Evolutionary conservation across 2,329 filamentous ascomycete genomes (phyloP).

Genomic region (Albophoma yamanashiensis): DNA sequence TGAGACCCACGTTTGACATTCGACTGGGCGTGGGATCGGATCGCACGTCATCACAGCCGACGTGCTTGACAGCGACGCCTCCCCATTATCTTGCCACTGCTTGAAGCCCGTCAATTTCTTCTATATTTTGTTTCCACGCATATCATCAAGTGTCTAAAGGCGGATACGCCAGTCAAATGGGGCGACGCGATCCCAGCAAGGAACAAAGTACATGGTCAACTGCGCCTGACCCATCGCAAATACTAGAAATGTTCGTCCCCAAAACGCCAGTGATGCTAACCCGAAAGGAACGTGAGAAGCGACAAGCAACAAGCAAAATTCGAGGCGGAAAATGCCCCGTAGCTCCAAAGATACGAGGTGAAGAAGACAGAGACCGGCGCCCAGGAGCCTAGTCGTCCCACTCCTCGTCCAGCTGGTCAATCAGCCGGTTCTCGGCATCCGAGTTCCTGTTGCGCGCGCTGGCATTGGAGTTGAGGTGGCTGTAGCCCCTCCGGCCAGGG

Average conservation of each 20-base stretch:
- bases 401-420: slow-evolving; percentile 93
- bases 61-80: neutral
- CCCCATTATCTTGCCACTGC: neutral
- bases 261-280: neutral
- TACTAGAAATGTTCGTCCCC: neutral
- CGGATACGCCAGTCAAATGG: neutral
- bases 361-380: neutral
- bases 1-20: neutral
- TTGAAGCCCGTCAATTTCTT: neutral
- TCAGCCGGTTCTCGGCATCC: slow-evolving; percentile 87
- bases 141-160: neutral
- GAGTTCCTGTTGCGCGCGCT: slow-evolving; percentile 36
- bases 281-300: neutral
- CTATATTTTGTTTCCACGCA: too few relatives aligned
- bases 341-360: neutral
- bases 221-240: neutral
- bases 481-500: slow-evolving; percentile 57
- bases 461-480: slow-evolving; percentile 45
- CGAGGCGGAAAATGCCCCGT: neutral
- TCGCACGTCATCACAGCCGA: neutral
- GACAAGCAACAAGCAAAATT: neutral
- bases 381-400: slow-evolving; percentile 62
- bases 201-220: neutral
- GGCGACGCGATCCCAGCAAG: neutral
- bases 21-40: neutral